Evolutionary conservation across 2,329 filamentous ascomycete genomes (phyloP), one percentile per base, ranked within the genome.

Genomic region (Juglanconis oblonga): DNA sequence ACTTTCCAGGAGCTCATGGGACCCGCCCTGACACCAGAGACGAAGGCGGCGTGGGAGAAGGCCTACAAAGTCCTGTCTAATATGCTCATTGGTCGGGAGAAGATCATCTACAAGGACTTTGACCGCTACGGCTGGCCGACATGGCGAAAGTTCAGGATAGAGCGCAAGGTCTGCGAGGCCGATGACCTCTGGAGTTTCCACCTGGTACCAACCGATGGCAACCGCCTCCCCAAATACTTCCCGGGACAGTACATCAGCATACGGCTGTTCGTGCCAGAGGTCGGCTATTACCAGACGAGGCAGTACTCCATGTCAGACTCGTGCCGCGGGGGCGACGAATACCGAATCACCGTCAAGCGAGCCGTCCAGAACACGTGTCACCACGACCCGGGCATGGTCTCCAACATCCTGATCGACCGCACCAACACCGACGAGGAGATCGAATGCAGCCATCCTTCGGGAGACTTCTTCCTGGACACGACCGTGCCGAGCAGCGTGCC

Each of bases 251-350:
- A 90, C 67, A 80, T 89, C 64, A 86, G 84, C 1, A 72, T 90
- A 50, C 78, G 81, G 55, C 70, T 85, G 4, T 75, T 79, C 45
- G 80, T 89, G 0, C 79, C 82, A 0, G 75, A 77, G 1, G 76
- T 83, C 62, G 80, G 81, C 29, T 81, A 84, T 67, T 72, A 77
- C 62, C 87, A 90, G 70, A 79, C 83, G 17, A 77, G 87, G 44
- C 88, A 90, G 70, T 91, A 90, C 72, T 88, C 85, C n/a, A 77
- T 90, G 62, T 87, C 82, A 62, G 86, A 89, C 65, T 78, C 81
- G 52, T 86, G 85, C 0, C 75, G 76, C 0, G 73, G 79, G 5
- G 77, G 56, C 10, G 60, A 82, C 33, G 82, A 86, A 70, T 87
- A 88, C 70, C 82, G 87, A 13, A 86, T 90, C 71, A 87, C 82